phyloP scores from a whole-genome alignment of 169 alveolate genomes.

The Cryptosporidium felis region DNA sequence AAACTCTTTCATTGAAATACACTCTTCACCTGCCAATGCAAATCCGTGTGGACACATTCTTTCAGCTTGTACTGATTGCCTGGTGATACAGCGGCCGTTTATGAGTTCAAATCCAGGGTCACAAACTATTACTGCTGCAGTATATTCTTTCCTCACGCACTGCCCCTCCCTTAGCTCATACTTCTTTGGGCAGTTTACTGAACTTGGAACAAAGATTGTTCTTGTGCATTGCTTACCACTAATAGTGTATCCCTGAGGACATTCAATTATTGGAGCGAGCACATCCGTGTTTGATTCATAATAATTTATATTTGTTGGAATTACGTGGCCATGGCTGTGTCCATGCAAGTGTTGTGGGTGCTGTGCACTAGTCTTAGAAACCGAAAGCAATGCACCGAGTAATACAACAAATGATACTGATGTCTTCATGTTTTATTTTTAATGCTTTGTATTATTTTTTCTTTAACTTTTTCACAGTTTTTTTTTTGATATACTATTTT shows the following conservation, averaged over 20 bases:
- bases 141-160: slow-evolving; percentile 65
- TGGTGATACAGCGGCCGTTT: slow-evolving; percentile 60
- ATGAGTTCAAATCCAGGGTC: slow-evolving; percentile 69
- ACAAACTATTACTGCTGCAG: slow-evolving; percentile 47
- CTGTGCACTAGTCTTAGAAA: slow-evolving; percentile 21
- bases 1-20: slow-evolving; percentile 67
- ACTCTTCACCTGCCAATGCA: slow-evolving; percentile 64
- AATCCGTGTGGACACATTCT: slow-evolving; percentile 68
- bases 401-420: neutral
- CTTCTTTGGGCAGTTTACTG: slow-evolving; percentile 67
- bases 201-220: slow-evolving; percentile 59
- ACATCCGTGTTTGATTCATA: slow-evolving; percentile 69
- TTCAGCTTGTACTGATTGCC: slow-evolving; percentile 59
- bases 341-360: slow-evolving; percentile 53
- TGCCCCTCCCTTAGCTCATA: slow-evolving; percentile 67
- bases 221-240: slow-evolving; percentile 69
- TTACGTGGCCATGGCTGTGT: slow-evolving; percentile 41
- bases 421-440: slow-evolving; percentile 14
- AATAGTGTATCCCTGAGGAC: slow-evolving; percentile 65
- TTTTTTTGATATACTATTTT: slow-evolving; percentile 20
- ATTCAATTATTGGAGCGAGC: slow-evolving; percentile 56
- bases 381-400: neutral
- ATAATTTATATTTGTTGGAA: slow-evolving; percentile 61
- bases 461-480: neutral
- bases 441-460: neutral